These are phyloP conservation scores for Dothideomycetidae sp. DNA, from an alignment of 2,329 filamentous ascomycete genomes.

Conservation along the genomic window DNA sequence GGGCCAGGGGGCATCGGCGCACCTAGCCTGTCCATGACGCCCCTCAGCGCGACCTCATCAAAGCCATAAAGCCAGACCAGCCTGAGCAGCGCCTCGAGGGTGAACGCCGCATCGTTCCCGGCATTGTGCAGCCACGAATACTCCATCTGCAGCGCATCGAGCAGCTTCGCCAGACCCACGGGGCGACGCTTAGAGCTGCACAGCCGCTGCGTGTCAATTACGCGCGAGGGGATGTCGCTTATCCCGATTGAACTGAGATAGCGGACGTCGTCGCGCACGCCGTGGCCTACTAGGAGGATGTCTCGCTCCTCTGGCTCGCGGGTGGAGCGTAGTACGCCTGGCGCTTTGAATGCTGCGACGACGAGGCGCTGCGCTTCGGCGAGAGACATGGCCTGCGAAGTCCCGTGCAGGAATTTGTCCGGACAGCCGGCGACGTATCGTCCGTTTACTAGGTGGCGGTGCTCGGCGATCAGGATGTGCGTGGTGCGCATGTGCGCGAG, in stretches of 20 bases:
- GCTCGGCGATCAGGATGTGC: conserved; percentile 17
- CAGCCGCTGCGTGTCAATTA: conserved; percentile 6
- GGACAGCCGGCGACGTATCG: conserved; percentile 17
- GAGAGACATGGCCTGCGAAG: conserved; percentile 13
- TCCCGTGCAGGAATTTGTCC: conserved; percentile 18
- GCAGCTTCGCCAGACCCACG: neutral
- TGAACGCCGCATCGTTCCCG: conserved; percentile 21
- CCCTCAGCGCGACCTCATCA: neutral
- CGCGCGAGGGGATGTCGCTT: neutral
- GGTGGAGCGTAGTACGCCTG: neutral
- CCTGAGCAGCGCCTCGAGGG: conserved; percentile 17
- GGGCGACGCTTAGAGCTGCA: conserved; percentile 4
- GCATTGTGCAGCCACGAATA: conserved; percentile 17
- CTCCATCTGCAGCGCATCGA: conserved; percentile 1
- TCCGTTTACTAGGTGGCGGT: conserved; percentile 15
- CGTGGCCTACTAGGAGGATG: conserved; percentile 4
- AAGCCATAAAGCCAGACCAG: conserved; percentile 1
- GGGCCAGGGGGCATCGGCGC: no score
- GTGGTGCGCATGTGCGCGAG: conserved; percentile 15
- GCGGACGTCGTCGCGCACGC: conserved; percentile 1
- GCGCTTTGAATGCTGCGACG: neutral
- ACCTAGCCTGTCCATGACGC: no score
- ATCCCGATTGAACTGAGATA: conserved; percentile 5
- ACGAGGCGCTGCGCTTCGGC: conserved; percentile 5
- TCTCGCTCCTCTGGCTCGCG: neutral